These are phyloP conservation scores for Geranium brycei DNA, from an alignment of 345 rosid species.

Conservation along the genomic window DNA sequence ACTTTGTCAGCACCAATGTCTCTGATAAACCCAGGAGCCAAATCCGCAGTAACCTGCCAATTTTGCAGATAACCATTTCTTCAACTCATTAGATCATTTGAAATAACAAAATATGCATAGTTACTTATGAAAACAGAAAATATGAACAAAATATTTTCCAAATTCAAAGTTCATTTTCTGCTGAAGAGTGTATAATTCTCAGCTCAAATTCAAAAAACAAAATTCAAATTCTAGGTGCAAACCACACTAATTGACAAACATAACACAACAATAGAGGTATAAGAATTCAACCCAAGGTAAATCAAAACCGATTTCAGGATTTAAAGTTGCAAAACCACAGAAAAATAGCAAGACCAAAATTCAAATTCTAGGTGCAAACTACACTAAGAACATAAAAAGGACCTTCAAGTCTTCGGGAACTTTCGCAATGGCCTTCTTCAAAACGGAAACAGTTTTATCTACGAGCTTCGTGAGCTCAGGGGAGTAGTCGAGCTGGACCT, in stretches of 20 bases:
- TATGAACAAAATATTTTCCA: not conserved
- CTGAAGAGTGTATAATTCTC: not conserved
- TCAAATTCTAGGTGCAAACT: not conserved
- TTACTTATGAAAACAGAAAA: not conserved
- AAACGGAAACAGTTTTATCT: constrained; percentile 34
- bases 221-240: too few relatives aligned
- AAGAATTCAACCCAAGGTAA: not conserved
- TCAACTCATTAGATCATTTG: not conserved
- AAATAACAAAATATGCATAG: not conserved
- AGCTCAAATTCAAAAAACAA: not conserved
- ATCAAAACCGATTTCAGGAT: not conserved
- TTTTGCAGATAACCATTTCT: not conserved
- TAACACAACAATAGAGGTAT: not conserved
- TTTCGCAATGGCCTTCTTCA: constrained; percentile 26
- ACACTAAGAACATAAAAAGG: not conserved
- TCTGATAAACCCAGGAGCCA: constrained; percentile 50
- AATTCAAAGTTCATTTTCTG: not conserved
- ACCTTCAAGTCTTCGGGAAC: constrained; percentile 45
- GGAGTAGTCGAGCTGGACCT: constrained; percentile 32
- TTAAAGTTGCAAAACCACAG: not conserved
- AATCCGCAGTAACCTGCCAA: constrained; percentile 48
- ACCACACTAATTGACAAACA: not conserved
- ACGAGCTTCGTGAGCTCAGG: constrained; percentile 34
- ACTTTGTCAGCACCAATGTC: constrained; percentile 76
- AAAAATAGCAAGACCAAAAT: not conserved